A percentile compares a stretch with the other conserved stretches of the same genome.
Evolutionary conservation across 2,329 filamentous ascomycete genomes (phyloP).

Genomic region (Penicillium sp.): DNA sequence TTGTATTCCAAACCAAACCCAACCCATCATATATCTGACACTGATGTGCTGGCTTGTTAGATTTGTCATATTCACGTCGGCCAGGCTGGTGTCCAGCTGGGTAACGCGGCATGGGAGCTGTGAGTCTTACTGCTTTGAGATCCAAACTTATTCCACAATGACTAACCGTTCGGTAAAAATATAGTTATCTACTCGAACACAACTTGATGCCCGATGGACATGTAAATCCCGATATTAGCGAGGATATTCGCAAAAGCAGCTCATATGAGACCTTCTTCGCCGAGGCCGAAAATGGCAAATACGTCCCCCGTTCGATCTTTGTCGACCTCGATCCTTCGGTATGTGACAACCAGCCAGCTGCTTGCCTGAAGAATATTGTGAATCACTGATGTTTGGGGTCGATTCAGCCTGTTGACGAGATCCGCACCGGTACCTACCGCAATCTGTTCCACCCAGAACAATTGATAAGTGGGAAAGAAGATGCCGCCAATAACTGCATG

Average conservation of each 20-base stretch:
- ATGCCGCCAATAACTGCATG: constrained; percentile 68
- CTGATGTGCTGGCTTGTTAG: constrained; percentile 39
- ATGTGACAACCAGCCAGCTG: background rate
- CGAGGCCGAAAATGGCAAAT: constrained; percentile 65
- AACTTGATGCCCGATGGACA: constrained; percentile 63
- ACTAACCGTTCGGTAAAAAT: constrained; percentile 5
- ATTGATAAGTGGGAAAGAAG: constrained; percentile 68
- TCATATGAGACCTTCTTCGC: constrained; percentile 69
- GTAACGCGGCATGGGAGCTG: constrained; percentile 62
- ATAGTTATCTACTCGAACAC: constrained; percentile 67
- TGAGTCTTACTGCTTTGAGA: constrained; percentile 48
- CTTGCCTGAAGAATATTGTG: background rate
- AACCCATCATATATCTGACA: background rate
- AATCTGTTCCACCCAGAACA: constrained; percentile 67
- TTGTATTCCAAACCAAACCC: background rate
- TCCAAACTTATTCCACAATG: background rate
- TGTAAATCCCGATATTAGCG: constrained; percentile 56
- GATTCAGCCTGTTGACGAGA: constrained; percentile 64
- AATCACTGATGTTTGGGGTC: constrained; percentile 8
- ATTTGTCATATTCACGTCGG: constrained; percentile 69
- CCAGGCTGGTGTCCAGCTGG: constrained; percentile 68
- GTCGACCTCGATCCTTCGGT: constrained; percentile 67
- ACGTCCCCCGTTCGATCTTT: constrained; percentile 68
- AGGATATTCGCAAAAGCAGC: constrained; percentile 55
- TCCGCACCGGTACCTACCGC: constrained; percentile 64